These are phyloP conservation scores for Medicago ruthenica DNA, from an alignment of 306 rosid genomes.

Conservation along the genomic window DNA sequence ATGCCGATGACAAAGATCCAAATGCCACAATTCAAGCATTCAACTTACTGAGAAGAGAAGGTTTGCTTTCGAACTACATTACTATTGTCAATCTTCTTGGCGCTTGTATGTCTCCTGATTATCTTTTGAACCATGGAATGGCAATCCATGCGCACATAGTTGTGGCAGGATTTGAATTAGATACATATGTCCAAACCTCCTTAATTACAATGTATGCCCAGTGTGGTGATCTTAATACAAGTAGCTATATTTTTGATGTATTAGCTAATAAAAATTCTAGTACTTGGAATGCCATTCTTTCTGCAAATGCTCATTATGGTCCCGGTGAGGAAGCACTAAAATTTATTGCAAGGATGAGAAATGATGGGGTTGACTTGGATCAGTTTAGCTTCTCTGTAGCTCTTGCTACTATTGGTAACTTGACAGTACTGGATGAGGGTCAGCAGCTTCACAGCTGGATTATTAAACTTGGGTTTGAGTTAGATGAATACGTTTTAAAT, in stretches of 20 bases:
- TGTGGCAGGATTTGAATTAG: slow-evolving; percentile 71
- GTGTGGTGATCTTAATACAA: slow-evolving; percentile 73
- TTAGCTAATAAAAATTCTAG: slow-evolving; percentile 63
- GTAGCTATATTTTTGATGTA: slow-evolving; percentile 63
- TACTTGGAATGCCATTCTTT: slow-evolving; percentile 83
- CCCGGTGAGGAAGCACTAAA: slow-evolving; percentile 82
- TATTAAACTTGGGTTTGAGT: slow-evolving; percentile 75
- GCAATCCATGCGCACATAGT: slow-evolving; percentile 71
- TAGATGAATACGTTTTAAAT: slow-evolving; percentile 70
- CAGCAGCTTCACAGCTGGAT: slow-evolving; percentile 79
- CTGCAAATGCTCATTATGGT: slow-evolving; percentile 80
- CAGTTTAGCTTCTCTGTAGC: slow-evolving; percentile 82
- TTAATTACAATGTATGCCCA: slow-evolving; percentile 87
- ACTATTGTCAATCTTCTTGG: slow-evolving; percentile 74
- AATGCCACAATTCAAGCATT: slow-evolving; percentile 70
- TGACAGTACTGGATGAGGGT: slow-evolving; percentile 89
- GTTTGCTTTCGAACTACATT: slow-evolving; percentile 65
- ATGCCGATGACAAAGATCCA: slow-evolving; percentile 70
- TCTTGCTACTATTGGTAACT: slow-evolving; percentile 72
- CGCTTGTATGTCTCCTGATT: slow-evolving; percentile 56
- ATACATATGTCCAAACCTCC: slow-evolving; percentile 76
- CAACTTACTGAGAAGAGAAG: slow-evolving; percentile 67
- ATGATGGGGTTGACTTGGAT: slow-evolving; percentile 64
- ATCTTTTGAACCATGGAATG: slow-evolving; percentile 67
- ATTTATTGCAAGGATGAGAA: slow-evolving; percentile 65